Evolutionary conservation across 176 grass and related monocot genomes (phyloP).

Genomic region (Rhipidocladum racemiflorum): DNA sequence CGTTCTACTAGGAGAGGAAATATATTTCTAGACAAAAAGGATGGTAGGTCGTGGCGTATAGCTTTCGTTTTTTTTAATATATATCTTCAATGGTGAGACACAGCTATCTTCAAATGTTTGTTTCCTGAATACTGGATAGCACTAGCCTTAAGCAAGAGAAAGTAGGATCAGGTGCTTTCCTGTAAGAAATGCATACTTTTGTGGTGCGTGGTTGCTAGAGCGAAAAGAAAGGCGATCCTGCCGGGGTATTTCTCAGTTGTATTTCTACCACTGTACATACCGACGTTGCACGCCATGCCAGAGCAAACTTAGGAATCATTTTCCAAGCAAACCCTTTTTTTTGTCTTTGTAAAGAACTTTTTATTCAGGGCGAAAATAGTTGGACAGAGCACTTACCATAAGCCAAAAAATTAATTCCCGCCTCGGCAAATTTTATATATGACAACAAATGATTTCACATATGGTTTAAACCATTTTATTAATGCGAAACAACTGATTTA

Average conservation of each 20-base stretch:
- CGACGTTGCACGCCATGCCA: constrained; percentile 21
- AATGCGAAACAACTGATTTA: background rate
- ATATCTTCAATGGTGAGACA: constrained; percentile 4
- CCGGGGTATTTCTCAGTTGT: constrained; percentile 20
- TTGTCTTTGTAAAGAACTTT: too few species aligned
- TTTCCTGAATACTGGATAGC: constrained; percentile 27
- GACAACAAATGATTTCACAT: background rate
- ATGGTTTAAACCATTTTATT: background rate
- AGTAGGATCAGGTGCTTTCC: constrained; percentile 18
- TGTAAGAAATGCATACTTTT: constrained; percentile 35
- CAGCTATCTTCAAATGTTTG: constrained; percentile 33
- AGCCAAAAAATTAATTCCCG: too few species aligned
- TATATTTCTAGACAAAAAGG: background rate
- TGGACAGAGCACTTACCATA: too few species aligned
- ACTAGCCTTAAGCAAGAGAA: constrained; percentile 41
- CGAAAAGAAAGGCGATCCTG: constrained; percentile 33
- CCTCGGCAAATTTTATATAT: too few species aligned
- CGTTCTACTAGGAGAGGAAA: background rate
- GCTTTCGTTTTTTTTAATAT: background rate
- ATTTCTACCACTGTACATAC: constrained; percentile 22
- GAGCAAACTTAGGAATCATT: background rate
- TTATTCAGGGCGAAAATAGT: too few species aligned
- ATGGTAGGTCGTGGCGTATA: background rate
- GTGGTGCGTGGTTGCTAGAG: constrained; percentile 28
- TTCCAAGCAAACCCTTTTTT: too few species aligned